These are phyloP conservation scores for Vaccinium darrowii DNA, from an alignment of 148 eudicot species.

Conservation along the genomic window DNA sequence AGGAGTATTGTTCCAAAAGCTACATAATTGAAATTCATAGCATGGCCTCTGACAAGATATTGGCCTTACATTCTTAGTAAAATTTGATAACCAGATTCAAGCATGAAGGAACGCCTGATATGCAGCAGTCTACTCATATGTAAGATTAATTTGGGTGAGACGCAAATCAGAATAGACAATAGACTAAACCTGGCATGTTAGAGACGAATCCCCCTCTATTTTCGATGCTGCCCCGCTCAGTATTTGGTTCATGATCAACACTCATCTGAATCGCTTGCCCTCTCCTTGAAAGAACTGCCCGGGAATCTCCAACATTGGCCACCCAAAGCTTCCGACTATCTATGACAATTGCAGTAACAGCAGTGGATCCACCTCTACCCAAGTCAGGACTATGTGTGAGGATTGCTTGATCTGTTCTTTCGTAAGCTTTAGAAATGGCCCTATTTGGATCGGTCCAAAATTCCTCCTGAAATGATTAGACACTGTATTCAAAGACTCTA, in stretches of 20 bases:
- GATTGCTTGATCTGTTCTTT: slow-evolving; percentile 67
- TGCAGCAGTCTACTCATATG: not conserved
- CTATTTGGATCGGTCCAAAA: slow-evolving; percentile 60
- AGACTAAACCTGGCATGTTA: slow-evolving; percentile 14
- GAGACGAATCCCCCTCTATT: slow-evolving; percentile 7
- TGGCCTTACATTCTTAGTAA: not conserved
- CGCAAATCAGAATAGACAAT: not conserved
- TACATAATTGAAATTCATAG: not conserved
- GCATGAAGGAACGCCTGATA: not conserved
- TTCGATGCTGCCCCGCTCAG: slow-evolving; percentile 56
- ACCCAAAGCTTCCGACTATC: slow-evolving; percentile 59
- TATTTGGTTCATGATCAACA: slow-evolving; percentile 73
- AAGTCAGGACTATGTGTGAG: slow-evolving; percentile 63
- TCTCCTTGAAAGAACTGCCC: slow-evolving; percentile 66
- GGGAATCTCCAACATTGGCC: slow-evolving; percentile 81
- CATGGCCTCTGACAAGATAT: not conserved
- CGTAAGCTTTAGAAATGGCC: slow-evolving; percentile 66
- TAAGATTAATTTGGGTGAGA: not conserved
- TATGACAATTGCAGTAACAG: slow-evolving; percentile 71
- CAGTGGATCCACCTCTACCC: slow-evolving; percentile 86
- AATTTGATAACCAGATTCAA: not conserved
- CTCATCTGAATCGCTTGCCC: slow-evolving; percentile 67
- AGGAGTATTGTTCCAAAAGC: not conserved
- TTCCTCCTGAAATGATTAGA: slow-evolving; percentile 42
- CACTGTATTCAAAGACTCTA: not conserved